These are phyloP conservation scores for Neurospora discreta DNA, from an alignment of 495 filamentous ascomycete genomes.

Conservation along the genomic window DNA sequence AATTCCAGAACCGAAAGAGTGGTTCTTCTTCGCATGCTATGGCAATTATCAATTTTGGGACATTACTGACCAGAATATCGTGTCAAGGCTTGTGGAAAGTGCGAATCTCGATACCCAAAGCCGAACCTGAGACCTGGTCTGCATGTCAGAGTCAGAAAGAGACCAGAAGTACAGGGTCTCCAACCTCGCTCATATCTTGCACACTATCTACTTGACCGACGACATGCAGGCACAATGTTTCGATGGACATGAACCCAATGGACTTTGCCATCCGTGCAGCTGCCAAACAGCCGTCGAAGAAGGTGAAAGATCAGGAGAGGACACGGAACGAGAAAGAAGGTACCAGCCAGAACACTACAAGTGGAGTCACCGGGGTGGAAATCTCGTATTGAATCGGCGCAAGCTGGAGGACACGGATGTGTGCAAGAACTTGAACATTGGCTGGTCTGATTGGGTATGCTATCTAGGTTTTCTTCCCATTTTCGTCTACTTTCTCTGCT, in stretches of 20 bases:
- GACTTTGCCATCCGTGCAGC: not conserved
- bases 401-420: not conserved
- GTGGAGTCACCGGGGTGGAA: not conserved
- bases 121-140: not conserved
- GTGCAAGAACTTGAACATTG: not conserved
- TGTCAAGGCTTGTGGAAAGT: not conserved
- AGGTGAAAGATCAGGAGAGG: not conserved
- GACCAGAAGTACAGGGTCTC: not conserved
- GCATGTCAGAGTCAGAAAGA: not conserved
- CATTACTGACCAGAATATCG: not conserved
- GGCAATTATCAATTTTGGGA: not conserved
- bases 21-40: not conserved
- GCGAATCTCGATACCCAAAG: not conserved
- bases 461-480: not conserved
- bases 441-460: conserved; percentile 4
- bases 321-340: not conserved
- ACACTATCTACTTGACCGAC: conserved; percentile 1
- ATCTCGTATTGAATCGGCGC: conserved; percentile 3
- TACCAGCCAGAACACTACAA: not conserved
- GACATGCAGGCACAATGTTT: not conserved
- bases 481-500: not conserved
- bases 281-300: not conserved
- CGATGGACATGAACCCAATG: not conserved
- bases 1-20: not conserved
- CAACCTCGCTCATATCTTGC: not conserved